Evolutionary conservation across 2,329 filamentous ascomycete genomes (phyloP), one percentile per base, ranked within the genome.

Genomic region (Colletotrichum navitas): DNA sequence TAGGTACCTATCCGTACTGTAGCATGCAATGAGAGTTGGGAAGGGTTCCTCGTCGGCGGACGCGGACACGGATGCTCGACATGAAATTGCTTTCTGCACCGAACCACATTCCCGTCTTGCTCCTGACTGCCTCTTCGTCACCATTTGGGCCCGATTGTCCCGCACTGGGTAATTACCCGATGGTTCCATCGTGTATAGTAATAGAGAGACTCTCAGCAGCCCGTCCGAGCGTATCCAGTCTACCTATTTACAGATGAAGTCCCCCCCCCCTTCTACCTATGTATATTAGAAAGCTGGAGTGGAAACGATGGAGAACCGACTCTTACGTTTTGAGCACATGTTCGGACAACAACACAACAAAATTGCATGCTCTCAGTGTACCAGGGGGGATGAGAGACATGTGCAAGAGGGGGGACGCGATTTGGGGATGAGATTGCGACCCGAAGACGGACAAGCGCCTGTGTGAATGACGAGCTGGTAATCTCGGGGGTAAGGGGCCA

Each of bases 101-200:
- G 47, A 36, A 54, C 47, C 62, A 66, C 63, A 55, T 54, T 66
- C 43, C 39, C 58, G 32, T 51, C 58, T 64, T 52, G 63, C 63
- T 68, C 41, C 51, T 24, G 66, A 21, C 61, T 60, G 26, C 34
- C 62, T 63, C 41, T 64, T 68, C 68, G 63, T 68, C 68, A 71
- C 63, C 68, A 59, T 41, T 45, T 56, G 41, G 34, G 49, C n/a
- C 29, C 58, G 18, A 63, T n/a, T n/a, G 26, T 60, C 24, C 52
- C 39, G 47, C 64, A 36, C 24, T 47, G 21, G 21, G 12, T 3
- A 56, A 56, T 26, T 24, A 8, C 18, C 34, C 21, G 14, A 39
- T 24, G 32, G 6, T 24, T 24, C 29, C 29, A 29, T 29, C 32
- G 14, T 45, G 14, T 45, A 61, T 51, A 29, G 29, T 29, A 29